Conservation (phyloP, 2,329 filamentous ascomycete species). For the Mollisia scopiformis region DNA sequence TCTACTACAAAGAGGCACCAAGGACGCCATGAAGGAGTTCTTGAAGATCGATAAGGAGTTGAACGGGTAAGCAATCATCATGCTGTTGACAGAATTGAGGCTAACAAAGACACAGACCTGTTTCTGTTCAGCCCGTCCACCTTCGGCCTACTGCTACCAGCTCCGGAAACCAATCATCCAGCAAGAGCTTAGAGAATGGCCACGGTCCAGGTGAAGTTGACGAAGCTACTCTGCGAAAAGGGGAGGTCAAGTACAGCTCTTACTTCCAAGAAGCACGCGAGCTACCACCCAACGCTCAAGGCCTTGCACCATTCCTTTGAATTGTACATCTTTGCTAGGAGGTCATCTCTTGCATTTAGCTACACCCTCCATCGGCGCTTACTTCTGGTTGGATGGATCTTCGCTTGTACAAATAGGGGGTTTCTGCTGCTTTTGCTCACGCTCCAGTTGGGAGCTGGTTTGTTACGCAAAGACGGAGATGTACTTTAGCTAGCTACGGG, state of each 20-base stretch:
- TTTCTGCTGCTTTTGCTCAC: neutral
- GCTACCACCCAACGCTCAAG: constrained; percentile 29
- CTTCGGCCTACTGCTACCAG: constrained; percentile 36
- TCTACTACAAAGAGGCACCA: constrained; percentile 79
- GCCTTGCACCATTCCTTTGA: constrained; percentile 31
- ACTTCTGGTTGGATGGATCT: neutral
- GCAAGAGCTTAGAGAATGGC: constrained; percentile 46
- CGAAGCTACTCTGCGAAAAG: constrained; percentile 44
- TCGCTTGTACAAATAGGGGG: neutral
- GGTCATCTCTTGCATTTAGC: neutral
- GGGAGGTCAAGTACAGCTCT: constrained; percentile 46
- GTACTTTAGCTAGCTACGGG: neutral
- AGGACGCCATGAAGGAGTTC: constrained; percentile 85
- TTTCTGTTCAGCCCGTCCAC: constrained; percentile 44
- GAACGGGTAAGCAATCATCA: constrained; percentile 66
- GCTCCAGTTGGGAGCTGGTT: neutral
- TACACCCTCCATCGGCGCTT: neutral
- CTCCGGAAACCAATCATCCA: constrained; percentile 28
- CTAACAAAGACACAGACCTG: constrained; percentile 39
- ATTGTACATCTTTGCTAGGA: neutral
- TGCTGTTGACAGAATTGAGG: neutral
- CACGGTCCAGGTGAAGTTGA: constrained; percentile 45
- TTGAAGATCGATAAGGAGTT: constrained; percentile 82
- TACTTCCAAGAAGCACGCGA: constrained; percentile 42
- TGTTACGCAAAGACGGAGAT: neutral